Percentiles rank a stretch among this genome's conserved stretches.
phyloP scores from a whole-genome alignment of 2,329 filamentous ascomycete species.

The Hypoxylon sp. region DNA sequence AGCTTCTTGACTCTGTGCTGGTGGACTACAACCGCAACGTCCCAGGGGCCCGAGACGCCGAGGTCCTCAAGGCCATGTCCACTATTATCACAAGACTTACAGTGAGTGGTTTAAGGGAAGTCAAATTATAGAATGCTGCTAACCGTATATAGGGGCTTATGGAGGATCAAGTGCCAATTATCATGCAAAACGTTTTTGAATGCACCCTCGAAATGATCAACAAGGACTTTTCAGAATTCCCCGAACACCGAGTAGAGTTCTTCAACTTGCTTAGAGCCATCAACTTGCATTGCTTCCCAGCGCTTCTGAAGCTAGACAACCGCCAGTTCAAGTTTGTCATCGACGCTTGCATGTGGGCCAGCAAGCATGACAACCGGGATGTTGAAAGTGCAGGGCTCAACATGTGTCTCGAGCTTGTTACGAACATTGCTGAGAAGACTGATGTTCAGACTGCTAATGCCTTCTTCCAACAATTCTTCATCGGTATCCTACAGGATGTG shows the following conservation, averaged over 20 bases:
- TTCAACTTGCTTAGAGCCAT: constrained; percentile 97
- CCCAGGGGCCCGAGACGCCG: constrained; percentile 92
- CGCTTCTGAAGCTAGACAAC: constrained; percentile 92
- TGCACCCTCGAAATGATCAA: constrained; percentile 99
- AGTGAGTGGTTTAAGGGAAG: constrained; percentile 73
- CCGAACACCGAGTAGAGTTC: constrained; percentile 98
- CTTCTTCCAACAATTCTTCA: constrained; percentile 99
- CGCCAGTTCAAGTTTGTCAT: constrained; percentile 99
- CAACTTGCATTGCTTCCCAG: constrained; percentile 96
- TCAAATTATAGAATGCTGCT: constrained; percentile 31
- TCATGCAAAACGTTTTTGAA: constrained; percentile 99
- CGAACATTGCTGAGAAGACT: constrained; percentile 95
- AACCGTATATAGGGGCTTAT: constrained; percentile 78
- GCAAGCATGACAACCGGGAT: constrained; percentile 99
- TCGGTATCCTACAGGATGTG: constrained; percentile 95
- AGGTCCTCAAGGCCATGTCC: constrained; percentile 97
- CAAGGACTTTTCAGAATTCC: constrained; percentile 99
- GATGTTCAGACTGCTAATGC: constrained; percentile 88
- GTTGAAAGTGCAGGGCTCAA: constrained; percentile 96
- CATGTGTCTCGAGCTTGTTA: constrained; percentile 98
- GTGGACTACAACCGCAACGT: constrained; percentile 98
- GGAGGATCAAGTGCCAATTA: constrained; percentile 97
- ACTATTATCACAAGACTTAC: constrained; percentile 97
- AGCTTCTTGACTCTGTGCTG: constrained; percentile 91
- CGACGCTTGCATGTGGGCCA: constrained; percentile 99